These are phyloP conservation scores for Globisporangium solare DNA, from an alignment of 352 stramenopile genomes.

Conservation along the genomic window DNA sequence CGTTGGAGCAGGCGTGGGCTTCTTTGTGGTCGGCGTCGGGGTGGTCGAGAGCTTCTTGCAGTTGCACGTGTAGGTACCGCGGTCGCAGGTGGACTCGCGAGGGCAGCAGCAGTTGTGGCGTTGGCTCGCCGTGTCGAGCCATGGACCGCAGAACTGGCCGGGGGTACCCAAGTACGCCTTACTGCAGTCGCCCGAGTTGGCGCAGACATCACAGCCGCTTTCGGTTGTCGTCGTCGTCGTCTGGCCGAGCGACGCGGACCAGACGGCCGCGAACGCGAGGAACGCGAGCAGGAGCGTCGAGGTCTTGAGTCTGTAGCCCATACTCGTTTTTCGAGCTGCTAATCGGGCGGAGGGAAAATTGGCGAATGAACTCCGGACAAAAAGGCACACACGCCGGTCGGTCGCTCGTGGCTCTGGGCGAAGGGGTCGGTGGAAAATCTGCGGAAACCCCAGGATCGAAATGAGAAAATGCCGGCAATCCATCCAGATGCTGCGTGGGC, in stretches of 20 bases:
- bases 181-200: conserved; percentile 39
- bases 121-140: conserved; percentile 32
- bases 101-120: conserved; percentile 54
- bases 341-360: too few species aligned
- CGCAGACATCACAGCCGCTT: conserved; percentile 46
- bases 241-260: conserved; percentile 7
- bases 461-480: too few species aligned
- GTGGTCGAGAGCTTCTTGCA: conserved; percentile 23
- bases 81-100: conserved; percentile 25
- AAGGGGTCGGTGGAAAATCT: too few species aligned
- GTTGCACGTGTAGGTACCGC: conserved; percentile 39
- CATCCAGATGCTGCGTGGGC: too few species aligned
- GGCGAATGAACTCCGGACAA: too few species aligned
- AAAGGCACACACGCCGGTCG: too few species aligned
- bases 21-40: conserved; percentile 15
- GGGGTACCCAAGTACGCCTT: conserved; percentile 36
- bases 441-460: too few species aligned
- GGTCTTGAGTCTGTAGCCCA: too few species aligned
- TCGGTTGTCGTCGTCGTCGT: conserved; percentile 3
- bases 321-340: too few species aligned
- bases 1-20: conserved; percentile 26
- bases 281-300: conserved; percentile 8
- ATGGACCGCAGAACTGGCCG: conserved; percentile 50
- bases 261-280: conserved; percentile 11
- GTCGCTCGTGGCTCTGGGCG: too few species aligned